Conservation (phyloP, 2,329 filamentous ascomycete species). For the Cordyceps tenuipes region DNA sequence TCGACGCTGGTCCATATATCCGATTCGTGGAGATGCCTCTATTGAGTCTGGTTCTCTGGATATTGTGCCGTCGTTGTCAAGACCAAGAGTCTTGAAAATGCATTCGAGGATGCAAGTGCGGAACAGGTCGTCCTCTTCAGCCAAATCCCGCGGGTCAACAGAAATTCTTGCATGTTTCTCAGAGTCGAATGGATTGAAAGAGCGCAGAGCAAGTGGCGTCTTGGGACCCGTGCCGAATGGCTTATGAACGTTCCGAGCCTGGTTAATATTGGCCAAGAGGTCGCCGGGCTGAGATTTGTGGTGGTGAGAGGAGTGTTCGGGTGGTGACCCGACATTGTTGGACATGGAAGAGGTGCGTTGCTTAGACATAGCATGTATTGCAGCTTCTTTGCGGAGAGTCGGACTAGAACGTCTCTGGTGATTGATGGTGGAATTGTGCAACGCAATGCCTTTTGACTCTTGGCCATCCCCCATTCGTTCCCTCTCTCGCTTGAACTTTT, state of each 20-base stretch:
- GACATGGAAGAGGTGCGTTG: constrained; percentile 37
- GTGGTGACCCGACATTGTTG: constrained; percentile 30
- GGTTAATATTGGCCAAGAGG: constrained; percentile 68
- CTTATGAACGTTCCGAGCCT: constrained; percentile 52
- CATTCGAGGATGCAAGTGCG: constrained; percentile 86
- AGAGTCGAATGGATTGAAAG: constrained; percentile 49
- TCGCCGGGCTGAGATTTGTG: constrained; percentile 64
- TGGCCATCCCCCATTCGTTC: constrained; percentile 77
- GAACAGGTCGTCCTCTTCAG: constrained; percentile 85
- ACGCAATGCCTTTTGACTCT: constrained; percentile 76
- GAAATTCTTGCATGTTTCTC: constrained; percentile 40
- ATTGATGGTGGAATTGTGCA: constrained; percentile 69
- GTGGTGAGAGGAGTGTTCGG: constrained; percentile 33
- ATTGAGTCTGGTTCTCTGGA: constrained; percentile 64
- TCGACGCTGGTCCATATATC: constrained; percentile 73
- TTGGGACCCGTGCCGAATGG: constrained; percentile 17
- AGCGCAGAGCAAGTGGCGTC: constrained; percentile 42
- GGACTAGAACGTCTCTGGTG: constrained; percentile 65
- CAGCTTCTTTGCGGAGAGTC: constrained; percentile 69
- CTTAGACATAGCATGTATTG: constrained; percentile 56
- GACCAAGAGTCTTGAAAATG: constrained; percentile 87
- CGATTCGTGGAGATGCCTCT: constrained; percentile 75
- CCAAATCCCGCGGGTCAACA: constrained; percentile 65
- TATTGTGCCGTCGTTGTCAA: constrained; percentile 59
- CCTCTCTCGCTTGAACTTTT: constrained; percentile 81